These are phyloP conservation scores for Wallemia hederae DNA, from an alignment of 1,284 basidiomycete species.

Conservation along the genomic window DNA sequence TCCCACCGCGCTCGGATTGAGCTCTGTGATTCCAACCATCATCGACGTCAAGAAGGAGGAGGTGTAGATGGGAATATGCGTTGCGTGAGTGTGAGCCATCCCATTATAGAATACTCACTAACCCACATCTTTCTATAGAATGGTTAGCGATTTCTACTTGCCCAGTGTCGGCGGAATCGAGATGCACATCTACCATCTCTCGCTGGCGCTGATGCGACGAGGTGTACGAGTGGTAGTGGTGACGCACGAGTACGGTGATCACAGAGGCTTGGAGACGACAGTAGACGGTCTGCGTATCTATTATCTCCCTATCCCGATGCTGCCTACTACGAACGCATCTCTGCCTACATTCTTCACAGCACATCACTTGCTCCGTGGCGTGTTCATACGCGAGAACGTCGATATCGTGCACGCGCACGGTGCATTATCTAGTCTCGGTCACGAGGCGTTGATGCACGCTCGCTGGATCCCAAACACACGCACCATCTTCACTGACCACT, in stretches of 20 bases:
- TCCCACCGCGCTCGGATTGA: background rate
- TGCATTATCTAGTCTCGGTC: constrained; percentile 58
- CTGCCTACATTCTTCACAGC: constrained; percentile 82
- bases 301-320: constrained; percentile 61
- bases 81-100: background rate
- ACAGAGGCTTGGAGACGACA: background rate
- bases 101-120: background rate
- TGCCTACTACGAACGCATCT: constrained; percentile 56
- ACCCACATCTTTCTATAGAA: constrained; percentile 31
- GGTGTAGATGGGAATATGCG: background rate
- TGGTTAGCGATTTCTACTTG: constrained; percentile 94
- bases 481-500: constrained; percentile 90
- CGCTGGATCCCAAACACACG: constrained; percentile 32
- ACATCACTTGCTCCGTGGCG: constrained; percentile 64
- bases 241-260: background rate
- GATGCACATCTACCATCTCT: constrained; percentile 79
- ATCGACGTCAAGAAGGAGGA: background rate
- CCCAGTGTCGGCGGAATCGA: constrained; percentile 88
- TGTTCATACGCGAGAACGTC: constrained; percentile 61
- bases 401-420: constrained; percentile 78
- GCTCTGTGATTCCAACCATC: background rate
- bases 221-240: constrained; percentile 17
- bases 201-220: constrained; percentile 44
- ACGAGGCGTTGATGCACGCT: constrained; percentile 72
- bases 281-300: constrained; percentile 62